Base-by-base conservation (phyloP, 352 stramenopile species). In the Pilasporangium apinafurcum region DNA sequence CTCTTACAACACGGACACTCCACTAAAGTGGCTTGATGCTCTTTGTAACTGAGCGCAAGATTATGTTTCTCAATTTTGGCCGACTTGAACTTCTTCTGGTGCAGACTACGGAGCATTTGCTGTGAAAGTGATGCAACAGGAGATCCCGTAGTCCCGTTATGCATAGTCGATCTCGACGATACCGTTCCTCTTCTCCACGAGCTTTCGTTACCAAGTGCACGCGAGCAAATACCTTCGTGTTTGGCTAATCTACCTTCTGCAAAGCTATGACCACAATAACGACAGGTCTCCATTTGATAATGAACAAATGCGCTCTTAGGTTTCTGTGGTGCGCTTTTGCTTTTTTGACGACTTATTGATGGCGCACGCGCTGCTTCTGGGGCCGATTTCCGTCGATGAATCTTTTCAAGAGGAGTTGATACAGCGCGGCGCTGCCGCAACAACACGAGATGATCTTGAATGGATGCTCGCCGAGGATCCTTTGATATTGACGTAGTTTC, bases 1-100 rank as follows among this genome's bases (percentile, higher is more conserved):
- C 82, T 76, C 31, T 68, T 56, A 49, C 82, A 93, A 47, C 74
- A 85, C 29, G 82, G 82, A 44, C 82, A 93, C n/a, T 79, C 46
- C 12, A 93, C 77, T 21, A 93, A 62, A 8, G 71, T 80, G 6
- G 82, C 73, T 50, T 93, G 79, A 40, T 93, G 65, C 44, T 89
- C 77, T 32, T 82, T 70, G 49, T 73, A 93, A 37, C 74, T 90
- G 25, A 81, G 53, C 27, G 70, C 63, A 10, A 92, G 53, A 13
- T 75, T 84, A 51, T 77, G 72, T 41, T 87, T 67, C 27, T 68
- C 44, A 4, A 48, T 22, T 0, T 24, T 18, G 9, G 37, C 67
- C 30, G 63, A 33, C 25, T 75, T 79, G 44, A 62, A 32, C 18
- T 51, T 38, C 18, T 27, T 44, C 3, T 30, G 42, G n/a, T 17